These are phyloP conservation scores for Arctium lappa DNA, from an alignment of 129 eudicot genomes.

Conservation along the genomic window DNA sequence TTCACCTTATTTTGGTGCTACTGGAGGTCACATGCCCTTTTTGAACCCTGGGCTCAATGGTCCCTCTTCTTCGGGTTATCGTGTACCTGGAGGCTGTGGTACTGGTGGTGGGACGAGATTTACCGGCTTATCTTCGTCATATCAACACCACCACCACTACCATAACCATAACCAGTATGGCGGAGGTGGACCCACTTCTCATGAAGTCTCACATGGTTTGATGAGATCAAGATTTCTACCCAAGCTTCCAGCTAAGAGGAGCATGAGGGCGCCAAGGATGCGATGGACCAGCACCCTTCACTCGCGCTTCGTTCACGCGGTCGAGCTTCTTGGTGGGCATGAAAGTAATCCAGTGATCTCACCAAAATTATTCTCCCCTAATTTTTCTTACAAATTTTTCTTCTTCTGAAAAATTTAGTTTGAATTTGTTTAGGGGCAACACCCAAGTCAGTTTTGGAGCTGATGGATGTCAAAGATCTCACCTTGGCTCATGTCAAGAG, in stretches of 20 bases:
- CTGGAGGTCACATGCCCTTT: constrained; percentile 53
- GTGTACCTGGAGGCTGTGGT: constrained; percentile 33
- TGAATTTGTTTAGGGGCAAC: constrained; percentile 68
- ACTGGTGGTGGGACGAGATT: constrained; percentile 33
- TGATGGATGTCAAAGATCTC: constrained; percentile 96
- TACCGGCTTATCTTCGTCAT: constrained; percentile 30
- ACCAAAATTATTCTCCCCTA: not conserved
- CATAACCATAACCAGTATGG: constrained; percentile 37
- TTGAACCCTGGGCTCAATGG: constrained; percentile 38
- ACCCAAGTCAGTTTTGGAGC: constrained; percentile 89
- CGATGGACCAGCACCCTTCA: constrained; percentile 93
- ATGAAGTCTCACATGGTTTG: constrained; percentile 45
- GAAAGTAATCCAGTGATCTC: constrained; percentile 50
- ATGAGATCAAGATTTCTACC: constrained; percentile 76
- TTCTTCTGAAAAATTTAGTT: not conserved
- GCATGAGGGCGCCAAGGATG: constrained; percentile 92
- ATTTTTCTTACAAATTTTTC: not conserved
- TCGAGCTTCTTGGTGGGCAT: constrained; percentile 97
- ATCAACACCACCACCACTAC: constrained; percentile 36
- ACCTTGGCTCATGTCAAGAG: constrained; percentile 94
- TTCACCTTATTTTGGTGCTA: constrained; percentile 33
- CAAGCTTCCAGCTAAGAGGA: constrained; percentile 60
- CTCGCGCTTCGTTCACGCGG: constrained; percentile 85
- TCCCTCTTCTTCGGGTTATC: constrained; percentile 28
- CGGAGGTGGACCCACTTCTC: constrained; percentile 42